A percentile compares a stretch with the other conserved stretches of the same genome.
Conservation (phyloP, 139 green algal species). For the Volvox reticuliferus region DNA sequence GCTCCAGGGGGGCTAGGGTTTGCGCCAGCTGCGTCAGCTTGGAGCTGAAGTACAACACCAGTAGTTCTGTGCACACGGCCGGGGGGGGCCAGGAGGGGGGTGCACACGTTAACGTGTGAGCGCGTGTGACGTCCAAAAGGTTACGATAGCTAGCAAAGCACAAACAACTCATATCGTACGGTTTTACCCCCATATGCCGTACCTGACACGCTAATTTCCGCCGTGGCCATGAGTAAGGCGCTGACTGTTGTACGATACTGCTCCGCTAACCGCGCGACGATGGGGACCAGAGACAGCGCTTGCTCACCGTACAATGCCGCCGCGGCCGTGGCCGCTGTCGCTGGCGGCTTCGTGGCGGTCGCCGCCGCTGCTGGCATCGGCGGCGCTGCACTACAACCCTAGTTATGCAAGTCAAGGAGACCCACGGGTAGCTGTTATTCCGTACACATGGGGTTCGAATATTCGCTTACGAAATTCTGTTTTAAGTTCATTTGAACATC, state of each 20-base stretch:
- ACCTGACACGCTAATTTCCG: slow-evolving; percentile 59
- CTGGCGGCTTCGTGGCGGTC: not conserved
- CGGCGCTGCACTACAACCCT: not conserved
- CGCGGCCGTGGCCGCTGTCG: not conserved
- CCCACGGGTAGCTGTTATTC: too few species aligned
- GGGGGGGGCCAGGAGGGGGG: too few species aligned
- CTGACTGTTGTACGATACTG: slow-evolving; percentile 44
- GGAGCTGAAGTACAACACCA: slow-evolving; percentile 55
- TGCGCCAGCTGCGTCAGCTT: slow-evolving; percentile 62
- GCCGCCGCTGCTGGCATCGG: not conserved
- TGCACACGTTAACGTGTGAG: too few species aligned
- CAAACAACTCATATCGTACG: not conserved
- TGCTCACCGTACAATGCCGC: not conserved
- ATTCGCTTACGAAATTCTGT: too few species aligned
- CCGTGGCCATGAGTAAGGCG: slow-evolving; percentile 55
- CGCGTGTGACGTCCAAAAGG: too few species aligned
- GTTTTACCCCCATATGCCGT: not conserved
- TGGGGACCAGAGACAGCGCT: not conserved
- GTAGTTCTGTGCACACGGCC: slow-evolving; percentile 49
- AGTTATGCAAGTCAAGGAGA: not conserved
- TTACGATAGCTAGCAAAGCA: not conserved
- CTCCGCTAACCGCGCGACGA: slow-evolving; percentile 2
- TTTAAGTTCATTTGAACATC: too few species aligned
- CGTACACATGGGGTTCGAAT: too few species aligned
- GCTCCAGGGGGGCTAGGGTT: slow-evolving; percentile 31